A percentile compares a stretch with the other conserved stretches of the same genome.
These are phyloP conservation scores for Phytophthora citricola DNA, from an alignment of 352 stramenopile genomes.

Conservation along the genomic window DNA sequence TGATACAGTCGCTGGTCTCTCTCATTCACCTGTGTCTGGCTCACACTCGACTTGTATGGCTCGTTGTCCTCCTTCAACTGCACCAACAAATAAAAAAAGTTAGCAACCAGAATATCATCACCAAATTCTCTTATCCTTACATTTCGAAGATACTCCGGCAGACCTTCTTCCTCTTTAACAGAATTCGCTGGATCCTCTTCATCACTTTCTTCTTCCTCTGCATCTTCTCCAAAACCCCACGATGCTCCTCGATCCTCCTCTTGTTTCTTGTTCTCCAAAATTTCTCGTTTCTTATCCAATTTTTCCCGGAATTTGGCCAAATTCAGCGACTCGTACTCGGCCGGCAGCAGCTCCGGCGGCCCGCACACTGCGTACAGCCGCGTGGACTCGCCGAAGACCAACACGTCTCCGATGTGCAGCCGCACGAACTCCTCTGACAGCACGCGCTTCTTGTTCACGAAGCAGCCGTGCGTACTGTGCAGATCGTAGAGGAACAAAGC, in stretches of 20 bases:
- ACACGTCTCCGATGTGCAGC: constrained; percentile 83
- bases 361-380: constrained; percentile 83
- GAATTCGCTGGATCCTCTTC: constrained; percentile 31
- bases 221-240: constrained; percentile 90
- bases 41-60: constrained; percentile 64
- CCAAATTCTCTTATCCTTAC: constrained; percentile 27
- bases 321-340: constrained; percentile 79
- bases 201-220: constrained; percentile 46
- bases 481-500: constrained; percentile 80
- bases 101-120: background rate
- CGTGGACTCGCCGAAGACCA: constrained; percentile 90
- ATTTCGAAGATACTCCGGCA: constrained; percentile 82
- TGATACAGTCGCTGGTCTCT: constrained; percentile 85
- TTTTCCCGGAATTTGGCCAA: constrained; percentile 46
- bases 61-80: constrained; percentile 61
- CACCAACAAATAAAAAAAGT: constrained; percentile 10
- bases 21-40: constrained; percentile 48
- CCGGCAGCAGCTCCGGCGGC: constrained; percentile 64
- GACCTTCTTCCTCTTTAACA: constrained; percentile 17
- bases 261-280: constrained; percentile 28
- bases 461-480: constrained; percentile 84
- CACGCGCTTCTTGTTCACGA: constrained; percentile 83
- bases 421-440: constrained; percentile 53
- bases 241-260: constrained; percentile 47
- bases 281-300: constrained; percentile 25